These are phyloP conservation scores for Cercophora sp. DNA, from an alignment of 495 filamentous ascomycete species.

Conservation along the genomic window DNA sequence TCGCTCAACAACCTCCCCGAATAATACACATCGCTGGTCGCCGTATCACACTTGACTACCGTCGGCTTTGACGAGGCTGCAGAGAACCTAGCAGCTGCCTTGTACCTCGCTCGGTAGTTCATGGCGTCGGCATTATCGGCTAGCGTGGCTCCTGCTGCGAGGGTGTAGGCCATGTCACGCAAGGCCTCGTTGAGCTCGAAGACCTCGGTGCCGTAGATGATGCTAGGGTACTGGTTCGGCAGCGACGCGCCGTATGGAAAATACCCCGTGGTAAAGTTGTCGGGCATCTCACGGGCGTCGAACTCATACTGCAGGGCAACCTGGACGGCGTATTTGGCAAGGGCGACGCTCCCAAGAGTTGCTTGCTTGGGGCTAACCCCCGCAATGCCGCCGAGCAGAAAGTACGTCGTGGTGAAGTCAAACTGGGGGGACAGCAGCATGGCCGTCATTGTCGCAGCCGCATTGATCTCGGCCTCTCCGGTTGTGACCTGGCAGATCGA, in stretches of 20 bases:
- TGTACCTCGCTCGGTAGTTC: conserved; percentile 59
- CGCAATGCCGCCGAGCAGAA: conserved; percentile 67
- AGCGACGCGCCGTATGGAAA: conserved; percentile 53
- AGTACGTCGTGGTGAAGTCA: conserved; percentile 64
- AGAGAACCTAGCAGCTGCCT: conserved; percentile 32
- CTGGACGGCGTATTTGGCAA: conserved; percentile 65
- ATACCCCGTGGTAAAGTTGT: conserved; percentile 63
- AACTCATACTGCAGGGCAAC: conserved; percentile 74
- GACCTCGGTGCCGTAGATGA: conserved; percentile 73
- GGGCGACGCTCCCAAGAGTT: conserved; percentile 59
- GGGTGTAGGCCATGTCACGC: conserved; percentile 50
- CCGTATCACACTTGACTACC: conserved; percentile 63
- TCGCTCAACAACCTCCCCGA: conserved; percentile 57
- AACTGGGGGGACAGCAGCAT: conserved; percentile 59
- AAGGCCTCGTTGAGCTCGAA: conserved; percentile 66
- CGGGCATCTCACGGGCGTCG: conserved; percentile 64
- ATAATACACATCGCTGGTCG: conserved; percentile 71
- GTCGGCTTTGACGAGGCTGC: conserved; percentile 50
- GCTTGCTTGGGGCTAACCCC: conserved; percentile 65
- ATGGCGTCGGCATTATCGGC: conserved; percentile 50
- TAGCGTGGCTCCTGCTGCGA: conserved; percentile 54
- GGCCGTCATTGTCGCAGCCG: conserved; percentile 57
- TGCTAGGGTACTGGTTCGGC: conserved; percentile 57
- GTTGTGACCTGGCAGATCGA: conserved; percentile 61
- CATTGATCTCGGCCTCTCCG: conserved; percentile 65